Conservation (phyloP, 805 yeast species). For the Lachancea waltii region DNA sequence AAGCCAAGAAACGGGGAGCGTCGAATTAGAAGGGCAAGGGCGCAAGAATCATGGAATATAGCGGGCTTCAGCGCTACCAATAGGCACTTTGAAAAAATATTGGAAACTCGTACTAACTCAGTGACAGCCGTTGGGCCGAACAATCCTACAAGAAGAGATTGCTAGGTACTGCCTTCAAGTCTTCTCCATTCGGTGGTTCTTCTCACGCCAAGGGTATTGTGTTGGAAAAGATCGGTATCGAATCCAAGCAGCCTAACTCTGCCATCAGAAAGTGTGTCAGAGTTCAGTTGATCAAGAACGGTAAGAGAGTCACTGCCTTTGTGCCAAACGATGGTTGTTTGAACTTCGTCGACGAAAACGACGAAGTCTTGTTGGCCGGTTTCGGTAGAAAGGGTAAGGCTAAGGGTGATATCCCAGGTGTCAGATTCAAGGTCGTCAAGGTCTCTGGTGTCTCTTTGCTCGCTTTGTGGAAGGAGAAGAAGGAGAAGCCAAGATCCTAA, state of each 20-base stretch:
- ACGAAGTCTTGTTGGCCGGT: conserved; percentile 99
- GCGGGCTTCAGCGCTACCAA: too few species aligned
- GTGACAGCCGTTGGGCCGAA: conserved; percentile 93
- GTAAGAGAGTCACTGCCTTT: conserved; percentile 99
- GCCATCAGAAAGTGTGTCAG: conserved; percentile 99
- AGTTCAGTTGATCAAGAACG: conserved; percentile 99
- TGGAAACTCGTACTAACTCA: conserved; percentile 4
- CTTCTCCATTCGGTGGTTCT: conserved; percentile 99
- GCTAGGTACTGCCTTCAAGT: conserved; percentile 99
- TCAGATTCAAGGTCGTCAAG: conserved; percentile 99
- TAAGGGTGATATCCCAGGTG: conserved; percentile 99
- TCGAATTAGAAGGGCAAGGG: too few species aligned
- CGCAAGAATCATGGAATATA: too few species aligned
- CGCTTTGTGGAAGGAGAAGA: conserved; percentile 99
- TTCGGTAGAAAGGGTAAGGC: conserved; percentile 99
- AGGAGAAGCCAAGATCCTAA: conserved; percentile 99
- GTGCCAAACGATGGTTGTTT: conserved; percentile 99
- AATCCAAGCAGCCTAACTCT: conserved; percentile 99
- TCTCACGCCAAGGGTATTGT: conserved; percentile 99
- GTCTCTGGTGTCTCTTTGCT: conserved; percentile 99
- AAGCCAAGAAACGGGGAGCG: background rate
- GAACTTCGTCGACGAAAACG: conserved; percentile 99
- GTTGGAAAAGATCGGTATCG: conserved; percentile 98
- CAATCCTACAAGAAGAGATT: conserved; percentile 96
- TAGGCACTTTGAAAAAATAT: too few species aligned